A percentile compares a stretch with the other conserved stretches of the same genome.
Conservation (phyloP, 768 basidiomycete species). For the Mycena alexandri region DNA sequence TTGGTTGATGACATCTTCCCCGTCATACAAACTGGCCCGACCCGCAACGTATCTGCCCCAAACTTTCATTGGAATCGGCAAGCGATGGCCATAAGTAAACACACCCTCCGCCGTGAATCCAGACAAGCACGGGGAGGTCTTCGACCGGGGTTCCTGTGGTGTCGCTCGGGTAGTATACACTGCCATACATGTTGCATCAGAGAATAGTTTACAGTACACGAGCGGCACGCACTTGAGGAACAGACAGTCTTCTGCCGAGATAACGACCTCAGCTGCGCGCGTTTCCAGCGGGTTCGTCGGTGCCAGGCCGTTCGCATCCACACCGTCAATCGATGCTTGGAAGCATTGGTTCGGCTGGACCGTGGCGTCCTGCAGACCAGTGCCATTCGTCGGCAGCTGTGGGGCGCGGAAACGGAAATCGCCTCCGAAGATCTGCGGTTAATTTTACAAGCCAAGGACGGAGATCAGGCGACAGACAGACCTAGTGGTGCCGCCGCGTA, state of each 20-base stretch:
- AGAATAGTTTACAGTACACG: too few relatives aligned
- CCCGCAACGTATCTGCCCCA: background rate
- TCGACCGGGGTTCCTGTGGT: slow-evolving; percentile 35
- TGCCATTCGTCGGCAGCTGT: slow-evolving; percentile 20
- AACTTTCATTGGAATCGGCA: background rate
- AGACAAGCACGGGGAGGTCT: slow-evolving; percentile 55
- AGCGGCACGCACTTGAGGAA: background rate
- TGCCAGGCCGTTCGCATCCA: slow-evolving; percentile 25
- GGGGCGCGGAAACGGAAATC: slow-evolving; percentile 34
- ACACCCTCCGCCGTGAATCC: slow-evolving; percentile 55
- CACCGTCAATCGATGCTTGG: slow-evolving; percentile 24
- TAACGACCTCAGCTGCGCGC: background rate
- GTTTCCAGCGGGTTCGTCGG: slow-evolving; percentile 36
- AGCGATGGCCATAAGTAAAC: background rate
- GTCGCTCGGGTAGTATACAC: slow-evolving; percentile 52
- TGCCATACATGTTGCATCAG: slow-evolving; percentile 18
- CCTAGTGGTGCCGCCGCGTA: slow-evolving; percentile 49
- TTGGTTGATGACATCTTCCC: too few relatives aligned
- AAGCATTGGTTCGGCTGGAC: slow-evolving; percentile 36
- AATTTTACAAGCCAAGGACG: background rate
- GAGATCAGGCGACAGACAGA: background rate
- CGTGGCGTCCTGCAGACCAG: slow-evolving; percentile 33
- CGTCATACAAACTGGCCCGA: too few relatives aligned
- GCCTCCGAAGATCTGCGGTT: slow-evolving; percentile 36
- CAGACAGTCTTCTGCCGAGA: slow-evolving; percentile 1